These are phyloP conservation scores for Entonaema liquescens DNA, from an alignment of 495 filamentous ascomycete species.

Conservation along the genomic window DNA sequence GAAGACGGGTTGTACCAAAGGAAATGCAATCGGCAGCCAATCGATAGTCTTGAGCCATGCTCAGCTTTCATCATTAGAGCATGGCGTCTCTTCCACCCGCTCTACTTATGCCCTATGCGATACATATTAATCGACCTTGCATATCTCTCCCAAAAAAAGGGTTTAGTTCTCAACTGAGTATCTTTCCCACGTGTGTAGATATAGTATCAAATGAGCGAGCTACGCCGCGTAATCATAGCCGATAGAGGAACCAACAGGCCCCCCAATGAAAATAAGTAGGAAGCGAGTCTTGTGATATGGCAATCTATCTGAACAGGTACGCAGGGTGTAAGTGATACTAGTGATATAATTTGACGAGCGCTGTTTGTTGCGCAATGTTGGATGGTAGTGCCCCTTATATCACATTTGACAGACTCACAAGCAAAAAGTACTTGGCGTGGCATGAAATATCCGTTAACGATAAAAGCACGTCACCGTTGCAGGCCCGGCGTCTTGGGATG, in stretches of 20 bases:
- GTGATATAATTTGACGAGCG: neutral
- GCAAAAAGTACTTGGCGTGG: neutral
- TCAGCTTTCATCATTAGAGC: slow-evolving; percentile 26
- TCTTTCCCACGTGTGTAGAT: neutral
- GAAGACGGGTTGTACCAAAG: neutral
- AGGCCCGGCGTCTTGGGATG: neutral
- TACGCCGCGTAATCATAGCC: slow-evolving; percentile 2
- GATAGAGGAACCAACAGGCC: neutral
- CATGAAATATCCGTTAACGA: neutral
- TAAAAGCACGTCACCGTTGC: neutral
- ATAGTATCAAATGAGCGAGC: slow-evolving; percentile 3
- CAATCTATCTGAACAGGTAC: neutral
- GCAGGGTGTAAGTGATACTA: neutral
- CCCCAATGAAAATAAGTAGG: neutral
- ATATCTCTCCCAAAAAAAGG: no score
- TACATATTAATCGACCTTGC: no score
- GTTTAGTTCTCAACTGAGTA: no score
- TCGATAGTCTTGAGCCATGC: slow-evolving; percentile 6
- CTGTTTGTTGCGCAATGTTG: neutral
- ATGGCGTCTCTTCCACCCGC: slow-evolving; percentile 1
- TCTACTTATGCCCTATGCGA: slow-evolving; percentile 17
- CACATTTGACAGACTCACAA: neutral
- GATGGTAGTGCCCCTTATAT: neutral
- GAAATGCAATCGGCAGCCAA: neutral
- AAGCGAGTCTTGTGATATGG: slow-evolving; percentile 7